Evolutionary conservation across 129 eudicot genomes (phyloP).

Genomic region (Chrysanthemum lavandulifolium): DNA sequence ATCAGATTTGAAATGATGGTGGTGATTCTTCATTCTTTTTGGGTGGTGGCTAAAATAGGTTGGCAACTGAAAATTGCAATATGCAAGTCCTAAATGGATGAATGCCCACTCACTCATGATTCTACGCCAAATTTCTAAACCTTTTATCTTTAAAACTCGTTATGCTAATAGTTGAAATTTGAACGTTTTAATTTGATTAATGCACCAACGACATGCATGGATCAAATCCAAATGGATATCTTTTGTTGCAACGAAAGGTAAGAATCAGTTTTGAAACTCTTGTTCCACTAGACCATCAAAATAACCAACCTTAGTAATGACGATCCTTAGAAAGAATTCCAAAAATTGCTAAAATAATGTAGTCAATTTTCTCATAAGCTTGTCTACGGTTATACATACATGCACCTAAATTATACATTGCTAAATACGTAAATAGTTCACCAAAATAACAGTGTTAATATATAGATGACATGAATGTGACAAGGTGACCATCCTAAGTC

Average conservation of each 20-base stretch:
- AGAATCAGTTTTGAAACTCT: no score
- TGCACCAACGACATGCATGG: neutral
- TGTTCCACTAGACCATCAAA: no score
- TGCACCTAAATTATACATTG: no score
- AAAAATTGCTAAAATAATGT: no score
- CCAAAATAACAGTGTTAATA: no score
- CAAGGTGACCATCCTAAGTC: no score
- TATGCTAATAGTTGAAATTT: neutral
- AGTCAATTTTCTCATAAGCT: no score
- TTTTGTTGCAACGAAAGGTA: neutral
- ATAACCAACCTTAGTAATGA: no score
- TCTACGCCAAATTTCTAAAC: neutral
- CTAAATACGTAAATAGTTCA: no score
- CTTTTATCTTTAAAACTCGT: neutral
- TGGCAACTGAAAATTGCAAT: neutral
- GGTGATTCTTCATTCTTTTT: constrained; percentile 13
- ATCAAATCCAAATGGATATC: neutral
- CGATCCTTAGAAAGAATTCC: no score
- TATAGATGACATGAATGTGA: no score
- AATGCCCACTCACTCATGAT: constrained; percentile 5
- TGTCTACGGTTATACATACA: no score
- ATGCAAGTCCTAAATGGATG: constrained; percentile 5
- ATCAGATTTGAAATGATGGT: constrained; percentile 16
- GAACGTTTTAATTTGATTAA: neutral
- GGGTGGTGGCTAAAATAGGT: constrained; percentile 16